Base-by-base conservation (phyloP, 495 filamentous ascomycete genomes). In the Penicillium taxi region DNA sequence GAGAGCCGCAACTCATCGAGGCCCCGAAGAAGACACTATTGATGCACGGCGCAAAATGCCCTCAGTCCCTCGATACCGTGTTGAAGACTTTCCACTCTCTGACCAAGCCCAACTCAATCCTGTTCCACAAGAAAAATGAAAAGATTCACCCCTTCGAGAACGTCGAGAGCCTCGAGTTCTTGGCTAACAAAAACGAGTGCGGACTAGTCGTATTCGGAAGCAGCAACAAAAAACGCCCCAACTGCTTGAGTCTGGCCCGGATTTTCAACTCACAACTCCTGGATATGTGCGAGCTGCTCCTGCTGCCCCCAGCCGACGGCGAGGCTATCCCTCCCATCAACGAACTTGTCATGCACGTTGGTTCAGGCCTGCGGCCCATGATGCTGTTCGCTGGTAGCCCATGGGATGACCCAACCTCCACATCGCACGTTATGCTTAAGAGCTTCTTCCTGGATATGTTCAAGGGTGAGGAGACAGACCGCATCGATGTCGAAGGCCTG, bases 61-160 rank as follows among this genome's bases (percentile, higher is more conserved):
- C 82, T 9, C 72, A 84, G 42, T 63, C 88, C 21, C 67, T 84
- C 43, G 79, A 93, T 61, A 79, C 84, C 45, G 81, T 86, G 26
- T 64, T 94, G 37, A 80, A 75, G 38, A 88, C 94, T 49, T 75
- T 98, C 25, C 73, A 87, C 59, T 74, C 82, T 16, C 66, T 96
- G 50, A 84, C 87, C 41, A 77, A 81, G 41, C 85, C 86, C 5
- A 60, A 86, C 44, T 76, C 80, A 14, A 73, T 87, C 56, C 86
- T 86, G 37, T 94, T 98, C 70, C 82, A 74, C 61, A 96, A 96
- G 72, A 95, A 94, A 66, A 98, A 98, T 58, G 67, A 74, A 37
- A 68, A 61, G 27, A 78, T 94, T 46, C 90, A 87, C 55, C 91
- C 91, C 2, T 98, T 96, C 63, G 93, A 95, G 63, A 90, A 89